Evolutionary conservation across 2,329 filamentous ascomycete genomes (phyloP), one percentile per base, ranked within the genome.

Genomic region (Golovinomyces cichoracearum): DNA sequence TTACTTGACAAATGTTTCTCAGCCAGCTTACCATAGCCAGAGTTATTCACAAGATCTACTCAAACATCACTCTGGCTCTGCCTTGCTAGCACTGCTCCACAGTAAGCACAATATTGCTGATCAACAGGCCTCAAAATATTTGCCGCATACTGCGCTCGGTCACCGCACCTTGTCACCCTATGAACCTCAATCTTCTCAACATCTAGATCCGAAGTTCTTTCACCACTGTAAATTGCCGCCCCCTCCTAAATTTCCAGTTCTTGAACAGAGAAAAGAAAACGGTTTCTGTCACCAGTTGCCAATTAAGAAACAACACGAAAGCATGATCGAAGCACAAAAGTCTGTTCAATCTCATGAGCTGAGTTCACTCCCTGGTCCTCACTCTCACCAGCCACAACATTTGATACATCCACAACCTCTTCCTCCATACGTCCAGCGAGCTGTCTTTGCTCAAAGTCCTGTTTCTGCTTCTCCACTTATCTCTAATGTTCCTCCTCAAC

Each of bases 111-210:
- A 55, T 48, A 57, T 58, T 35, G 25, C 50, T 9, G 37, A 38
- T 49, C 53, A 56, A 41, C 38, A 53, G 42, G 13, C 44, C 9
- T 47, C 50, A 7, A 50, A 42, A 37, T 57, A 50, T 51, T 31
- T 47, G n/a, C 61, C 59, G 49, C 67, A 68, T 47, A 73, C 72
- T 4, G 70, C 74, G 7, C 60, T 72, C 27, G 72, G 79, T 13
- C 71, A 74, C 52, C 65, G 66, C 17, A 62, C 66, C 47, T 58
- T 61, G 4, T 66, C 70, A 23, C 66, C 69, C 21, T 59, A 68
- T 25, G 68, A 72, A 57, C 73, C 76, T 13, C 65, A 64, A 37
- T 73, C 70, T 38, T 74, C 76, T 5, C 74, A 76, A 45, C 69
- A 74, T 57, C 68, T 72, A 49, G 69, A 71, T 47, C 65, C 69